Base-by-base conservation (phyloP, 2,329 filamentous ascomycete species). In the Truncatella angustata region DNA sequence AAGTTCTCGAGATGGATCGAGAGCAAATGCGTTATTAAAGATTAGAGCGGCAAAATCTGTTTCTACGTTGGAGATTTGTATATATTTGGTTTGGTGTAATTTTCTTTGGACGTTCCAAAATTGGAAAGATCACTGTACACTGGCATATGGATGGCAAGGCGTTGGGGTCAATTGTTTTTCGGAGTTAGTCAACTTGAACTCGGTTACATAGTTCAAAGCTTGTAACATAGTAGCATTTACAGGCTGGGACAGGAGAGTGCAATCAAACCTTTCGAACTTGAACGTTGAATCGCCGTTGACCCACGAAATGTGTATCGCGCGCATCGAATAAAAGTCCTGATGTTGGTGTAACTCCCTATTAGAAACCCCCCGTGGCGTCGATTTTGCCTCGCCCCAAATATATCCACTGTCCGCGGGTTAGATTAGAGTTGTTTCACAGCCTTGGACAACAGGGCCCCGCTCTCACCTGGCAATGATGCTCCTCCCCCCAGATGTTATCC, bases 1-100 rank as follows among this genome's bases (percentile, higher is more conserved):
- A 73, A 72, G 59, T 78, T 84, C 56, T 75, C 79, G 18, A 81
- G 75, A 61, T 82, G 78, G 79, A 58, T 82, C 2, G 80, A 84
- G 65, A 66, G 57, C 43, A 72, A 70, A 55, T 52, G 42, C 20
- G 32, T 26, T 21, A 40, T 50, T 10, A 50, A n/a, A 12, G 35
- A 50, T 5, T 43, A 50, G 46, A 26, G 46, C 21, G 23, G 10
- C 28, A 4, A 28, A 14, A 28, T 24, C 5, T 16, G 7, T 30
- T 16, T 26, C 39, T 12, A 11, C 10, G 2, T 21, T 20, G 40
- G 20, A n/a, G 24, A 24, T 44, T 28, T 24, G 21, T 28, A 44
- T 21, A 16, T 14, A 44, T 16, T 44, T 24, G 21, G 40, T 24
- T 44, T 44, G 40, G 40, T 43, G 40, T 12, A 18, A 40, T 11